A percentile compares a stretch with the other conserved stretches of the same genome.
phyloP scores from a whole-genome alignment of 495 filamentous ascomycete species.

The Umbilicaria muhlenbergii region DNA sequence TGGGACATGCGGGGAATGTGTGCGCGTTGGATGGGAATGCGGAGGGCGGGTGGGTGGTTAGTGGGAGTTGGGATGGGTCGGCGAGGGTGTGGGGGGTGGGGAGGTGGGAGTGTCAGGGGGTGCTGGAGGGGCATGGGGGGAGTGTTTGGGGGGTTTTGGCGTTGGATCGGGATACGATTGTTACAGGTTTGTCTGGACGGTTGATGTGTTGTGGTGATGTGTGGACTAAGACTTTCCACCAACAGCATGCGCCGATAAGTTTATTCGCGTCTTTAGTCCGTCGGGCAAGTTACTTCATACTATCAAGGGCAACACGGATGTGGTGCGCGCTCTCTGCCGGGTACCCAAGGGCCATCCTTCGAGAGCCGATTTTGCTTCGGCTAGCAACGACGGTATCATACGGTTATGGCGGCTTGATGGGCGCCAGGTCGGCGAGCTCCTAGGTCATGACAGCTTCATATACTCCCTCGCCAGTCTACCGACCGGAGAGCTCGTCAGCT shows the following conservation, averaged over 20 bases:
- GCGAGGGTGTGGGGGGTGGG: slow-evolving; percentile 62
- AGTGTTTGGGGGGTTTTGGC: slow-evolving; percentile 85
- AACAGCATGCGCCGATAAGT: slow-evolving; percentile 66
- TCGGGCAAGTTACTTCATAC: slow-evolving; percentile 47
- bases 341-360: slow-evolving; percentile 61
- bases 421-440: slow-evolving; percentile 51
- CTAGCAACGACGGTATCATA: slow-evolving; percentile 76
- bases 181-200: slow-evolving; percentile 46
- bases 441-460: slow-evolving; percentile 89
- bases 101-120: slow-evolving; percentile 57
- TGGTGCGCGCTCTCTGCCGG: slow-evolving; percentile 74
- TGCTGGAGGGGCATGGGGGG: slow-evolving; percentile 61
- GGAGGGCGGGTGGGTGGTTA: slow-evolving; percentile 58
- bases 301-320: slow-evolving; percentile 57
- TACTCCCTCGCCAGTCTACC: slow-evolving; percentile 70
- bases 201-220: not conserved
- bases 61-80: slow-evolving; percentile 88
- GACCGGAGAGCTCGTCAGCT: slow-evolving; percentile 76
- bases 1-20: slow-evolving; percentile 77
- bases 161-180: slow-evolving; percentile 61
- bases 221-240: not conserved
- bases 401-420: slow-evolving; percentile 72
- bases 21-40: slow-evolving; percentile 69
- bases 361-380: slow-evolving; percentile 76
- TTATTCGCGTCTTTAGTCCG: slow-evolving; percentile 66